Evolutionary conservation across 306 rosid genomes (phyloP).

Genomic region (Hippophae gyantsensis): DNA sequence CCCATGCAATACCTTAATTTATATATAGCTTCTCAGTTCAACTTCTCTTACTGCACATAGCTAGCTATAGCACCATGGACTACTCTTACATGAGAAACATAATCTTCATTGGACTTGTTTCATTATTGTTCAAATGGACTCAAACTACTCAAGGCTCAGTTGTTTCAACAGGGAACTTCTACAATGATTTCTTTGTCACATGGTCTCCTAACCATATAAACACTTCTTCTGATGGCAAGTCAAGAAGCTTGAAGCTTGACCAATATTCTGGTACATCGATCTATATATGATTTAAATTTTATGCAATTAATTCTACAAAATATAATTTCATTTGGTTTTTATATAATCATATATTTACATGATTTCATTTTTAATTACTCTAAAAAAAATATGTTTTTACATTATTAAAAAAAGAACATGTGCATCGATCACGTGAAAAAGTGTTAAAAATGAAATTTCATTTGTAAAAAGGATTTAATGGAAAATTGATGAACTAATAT

Average conservation of each 20-base stretch:
- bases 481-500: neutral
- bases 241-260: conserved; percentile 70
- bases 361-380: too few species aligned
- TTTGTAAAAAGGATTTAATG: neutral
- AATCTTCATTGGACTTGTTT: conserved; percentile 28
- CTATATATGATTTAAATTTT: too few species aligned
- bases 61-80: conserved; percentile 27
- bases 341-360: too few species aligned
- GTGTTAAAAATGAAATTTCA: too few species aligned
- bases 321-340: too few species aligned
- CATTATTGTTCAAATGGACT: conserved; percentile 17
- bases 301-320: too few species aligned
- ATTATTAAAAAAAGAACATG: too few species aligned
- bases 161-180: conserved; percentile 77
- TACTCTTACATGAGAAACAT: conserved; percentile 16
- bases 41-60: conserved; percentile 6
- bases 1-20: conserved; percentile 35
- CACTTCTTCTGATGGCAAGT: conserved; percentile 60
- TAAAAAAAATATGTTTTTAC: too few species aligned
- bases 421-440: too few species aligned
- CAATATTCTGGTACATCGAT: conserved; percentile 73
- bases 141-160: conserved; percentile 38
- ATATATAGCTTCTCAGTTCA: conserved; percentile 14
- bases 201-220: conserved; percentile 87
- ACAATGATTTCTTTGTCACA: conserved; percentile 67